Evolutionary conservation across 768 basidiomycete genomes (phyloP), one percentile per base, ranked within the genome.

Genomic region (Boletus sensibilis): DNA sequence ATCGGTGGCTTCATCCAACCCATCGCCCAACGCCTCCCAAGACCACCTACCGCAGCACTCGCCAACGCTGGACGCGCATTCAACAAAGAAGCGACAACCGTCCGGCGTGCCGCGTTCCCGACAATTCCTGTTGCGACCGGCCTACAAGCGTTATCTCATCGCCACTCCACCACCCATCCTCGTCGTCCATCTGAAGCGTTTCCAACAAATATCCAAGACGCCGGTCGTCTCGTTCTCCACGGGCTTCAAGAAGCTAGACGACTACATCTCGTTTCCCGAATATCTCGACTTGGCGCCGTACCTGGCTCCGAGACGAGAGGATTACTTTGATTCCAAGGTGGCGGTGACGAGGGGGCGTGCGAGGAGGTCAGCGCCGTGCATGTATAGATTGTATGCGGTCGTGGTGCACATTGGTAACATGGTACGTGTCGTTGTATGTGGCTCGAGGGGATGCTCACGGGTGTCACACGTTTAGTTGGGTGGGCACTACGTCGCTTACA

Each of bases 91-190:
- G 57, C 66, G 10, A 79, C 83, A 62, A 37, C 55, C 60, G 10
- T 61, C 67, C 0, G 66, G 66, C 0, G 59, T 78, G 3, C 75
- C 77, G 16, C 75, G 71, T 35, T 72, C 73, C 20, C 77, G 79
- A 56, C 90, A 90, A 34, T 86, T 85, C 48, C 78, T 96, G 45
- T 80, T 90, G 74, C 84, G 92, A 2, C 80, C 90, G 1, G 92
- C 93, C 5, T 94, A 92, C 76, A 98, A 98, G 73, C 90, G 95
- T 13, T 98, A 97, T 72, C 85, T 98, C 56, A 90, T 98, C 69
- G 83, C 87, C 16, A 80, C 79, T 0, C 86, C 90, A 2, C 95
- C 95, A 0, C 92, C 94, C 0, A 81, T 97, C 33, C 83, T 98
- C 54, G 90, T 95, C 49, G 82, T 98, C 56, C 95, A 98, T 64